Evolutionary conservation across 2,329 filamentous ascomycete genomes (phyloP).

Genomic region (Tympanopsis confertula): DNA sequence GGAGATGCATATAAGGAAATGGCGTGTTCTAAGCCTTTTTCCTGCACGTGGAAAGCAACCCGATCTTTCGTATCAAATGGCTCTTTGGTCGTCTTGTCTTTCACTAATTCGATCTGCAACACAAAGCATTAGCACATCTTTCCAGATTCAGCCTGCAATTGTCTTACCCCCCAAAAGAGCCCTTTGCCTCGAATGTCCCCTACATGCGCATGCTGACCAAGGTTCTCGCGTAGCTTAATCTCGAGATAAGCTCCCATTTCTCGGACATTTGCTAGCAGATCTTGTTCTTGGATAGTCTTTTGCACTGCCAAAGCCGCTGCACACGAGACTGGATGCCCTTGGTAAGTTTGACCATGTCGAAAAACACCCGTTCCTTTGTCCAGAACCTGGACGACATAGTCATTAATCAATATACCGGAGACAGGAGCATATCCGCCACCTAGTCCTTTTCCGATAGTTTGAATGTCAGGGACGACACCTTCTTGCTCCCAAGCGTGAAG

Average conservation of each 20-base stretch:
- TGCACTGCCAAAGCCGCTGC: constrained; percentile 53
- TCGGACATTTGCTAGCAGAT: constrained; percentile 45
- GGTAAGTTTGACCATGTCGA: constrained; percentile 48
- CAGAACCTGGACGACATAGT: constrained; percentile 33
- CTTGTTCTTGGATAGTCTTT: constrained; percentile 40
- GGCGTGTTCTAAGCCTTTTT: not conserved
- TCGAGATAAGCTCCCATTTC: constrained; percentile 37
- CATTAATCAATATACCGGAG: constrained; percentile 43
- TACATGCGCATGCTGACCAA: constrained; percentile 35
- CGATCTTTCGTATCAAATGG: not conserved
- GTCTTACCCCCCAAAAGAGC: constrained; percentile 33
- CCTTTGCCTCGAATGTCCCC: constrained; percentile 51
- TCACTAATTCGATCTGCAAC: constrained; percentile 1
- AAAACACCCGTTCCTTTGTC: constrained; percentile 23
- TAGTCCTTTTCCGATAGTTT: constrained; percentile 56
- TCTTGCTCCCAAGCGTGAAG: constrained; percentile 53
- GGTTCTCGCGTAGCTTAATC: constrained; percentile 23
- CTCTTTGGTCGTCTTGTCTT: not conserved
- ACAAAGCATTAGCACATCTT: not conserved
- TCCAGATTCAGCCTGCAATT: not conserved
- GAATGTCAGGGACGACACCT: constrained; percentile 47
- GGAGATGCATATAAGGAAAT: not conserved
- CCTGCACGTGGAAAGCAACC: not conserved
- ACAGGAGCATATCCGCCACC: constrained; percentile 52
- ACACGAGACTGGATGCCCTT: constrained; percentile 47